Evolutionary conservation across 2,329 filamentous ascomycete genomes (phyloP).

Genomic region (Paracoccidioides lutzii): DNA sequence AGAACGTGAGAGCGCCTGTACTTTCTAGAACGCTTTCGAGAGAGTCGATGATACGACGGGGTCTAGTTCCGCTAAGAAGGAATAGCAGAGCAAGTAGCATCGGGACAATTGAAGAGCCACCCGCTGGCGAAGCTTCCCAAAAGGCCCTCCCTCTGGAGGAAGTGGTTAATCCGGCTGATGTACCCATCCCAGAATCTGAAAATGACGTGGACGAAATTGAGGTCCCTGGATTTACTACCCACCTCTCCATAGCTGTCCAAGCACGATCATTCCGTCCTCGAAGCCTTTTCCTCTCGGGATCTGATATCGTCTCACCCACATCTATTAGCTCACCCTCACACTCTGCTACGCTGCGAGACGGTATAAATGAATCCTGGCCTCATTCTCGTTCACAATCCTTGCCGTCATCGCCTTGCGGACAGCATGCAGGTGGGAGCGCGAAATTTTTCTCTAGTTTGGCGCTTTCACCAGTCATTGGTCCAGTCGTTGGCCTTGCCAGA

Average conservation of each 20-base stretch:
- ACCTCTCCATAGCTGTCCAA: constrained; percentile 7
- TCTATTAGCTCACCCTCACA: constrained; percentile 17
- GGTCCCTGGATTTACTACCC: constrained; percentile 51
- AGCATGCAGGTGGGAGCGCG: neutral
- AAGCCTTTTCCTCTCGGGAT: constrained; percentile 28
- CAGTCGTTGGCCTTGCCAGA: constrained; percentile 12
- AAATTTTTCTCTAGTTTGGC: constrained; percentile 13
- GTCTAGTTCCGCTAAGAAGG: constrained; percentile 12
- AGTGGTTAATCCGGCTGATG: constrained; percentile 40
- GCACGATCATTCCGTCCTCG: constrained; percentile 23
- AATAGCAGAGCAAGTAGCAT: constrained; percentile 28
- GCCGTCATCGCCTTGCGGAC: constrained; percentile 1
- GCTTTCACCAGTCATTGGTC: constrained; percentile 1
- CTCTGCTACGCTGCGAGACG: constrained; percentile 7
- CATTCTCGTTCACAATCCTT: constrained; percentile 10
- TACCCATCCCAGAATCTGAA: constrained; percentile 55
- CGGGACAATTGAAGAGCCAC: constrained; percentile 22
- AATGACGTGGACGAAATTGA: constrained; percentile 71
- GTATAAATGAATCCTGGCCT: neutral
- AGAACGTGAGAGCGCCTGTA: constrained; percentile 39
- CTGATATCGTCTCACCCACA: constrained; percentile 17
- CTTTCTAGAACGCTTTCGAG: constrained; percentile 31
- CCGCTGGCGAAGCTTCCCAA: constrained; percentile 9
- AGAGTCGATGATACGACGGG: constrained; percentile 27
- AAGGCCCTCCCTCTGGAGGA: constrained; percentile 5